These are phyloP conservation scores for Laburnicola sp. DNA, from an alignment of 2,329 filamentous ascomycete species.

Conservation along the genomic window DNA sequence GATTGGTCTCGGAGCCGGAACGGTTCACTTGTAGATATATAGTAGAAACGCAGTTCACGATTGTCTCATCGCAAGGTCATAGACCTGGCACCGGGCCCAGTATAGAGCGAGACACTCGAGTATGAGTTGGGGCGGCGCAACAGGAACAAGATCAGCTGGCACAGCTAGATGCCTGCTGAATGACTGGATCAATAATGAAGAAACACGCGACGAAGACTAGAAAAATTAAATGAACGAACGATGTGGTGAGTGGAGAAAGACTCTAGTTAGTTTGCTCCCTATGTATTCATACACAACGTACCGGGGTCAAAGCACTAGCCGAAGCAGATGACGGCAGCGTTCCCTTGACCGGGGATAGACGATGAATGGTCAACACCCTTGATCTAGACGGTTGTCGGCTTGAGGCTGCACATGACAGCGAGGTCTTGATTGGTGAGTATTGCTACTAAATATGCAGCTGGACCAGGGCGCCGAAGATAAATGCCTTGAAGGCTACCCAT, in stretches of 20 bases:
- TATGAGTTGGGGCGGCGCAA: conserved; percentile 16
- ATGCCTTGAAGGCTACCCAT: conserved; percentile 20
- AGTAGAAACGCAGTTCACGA: conserved; percentile 12
- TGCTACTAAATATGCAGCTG: conserved; percentile 10
- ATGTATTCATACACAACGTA: conserved; percentile 27
- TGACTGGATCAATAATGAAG: conserved; percentile 16
- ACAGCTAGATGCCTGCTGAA: conserved; percentile 18
- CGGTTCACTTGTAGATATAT: conserved; percentile 9
- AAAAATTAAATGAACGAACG: conserved; percentile 16
- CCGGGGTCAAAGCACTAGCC: conserved; percentile 17
- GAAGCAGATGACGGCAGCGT: conserved; percentile 19
- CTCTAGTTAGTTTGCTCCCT: conserved; percentile 13
- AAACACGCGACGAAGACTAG: conserved; percentile 8
- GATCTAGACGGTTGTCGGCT: conserved; percentile 22
- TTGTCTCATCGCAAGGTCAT: conserved; percentile 20
- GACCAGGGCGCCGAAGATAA: conserved; percentile 26
- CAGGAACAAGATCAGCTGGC: conserved; percentile 18
- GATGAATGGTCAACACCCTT: conserved; percentile 26
- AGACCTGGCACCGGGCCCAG: conserved; percentile 28
- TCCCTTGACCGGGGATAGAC: conserved; percentile 21
- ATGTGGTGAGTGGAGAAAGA: conserved; percentile 16
- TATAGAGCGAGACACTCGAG: conserved; percentile 20
- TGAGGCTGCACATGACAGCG: conserved; percentile 22
- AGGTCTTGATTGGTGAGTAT: conserved; percentile 21
- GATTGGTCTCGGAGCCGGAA: conserved; percentile 11